Conservation (phyloP, 495 filamentous ascomycete species). For the Aspergillus asperescens region DNA sequence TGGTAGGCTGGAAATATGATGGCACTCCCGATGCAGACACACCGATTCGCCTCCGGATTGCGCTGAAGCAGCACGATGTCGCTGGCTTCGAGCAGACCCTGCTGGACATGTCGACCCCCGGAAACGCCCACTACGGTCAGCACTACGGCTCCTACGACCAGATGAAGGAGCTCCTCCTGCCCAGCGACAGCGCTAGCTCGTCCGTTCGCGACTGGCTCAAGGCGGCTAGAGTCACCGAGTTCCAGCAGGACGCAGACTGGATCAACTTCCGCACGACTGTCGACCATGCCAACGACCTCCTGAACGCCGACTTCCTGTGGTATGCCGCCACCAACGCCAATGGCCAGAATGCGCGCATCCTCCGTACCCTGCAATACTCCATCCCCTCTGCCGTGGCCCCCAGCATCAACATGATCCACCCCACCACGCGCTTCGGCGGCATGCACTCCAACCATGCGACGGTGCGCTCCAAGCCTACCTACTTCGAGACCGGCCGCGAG, state of each 20-base stretch:
- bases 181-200: constrained; percentile 41
- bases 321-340: constrained; percentile 30
- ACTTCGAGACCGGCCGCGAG: constrained; percentile 17
- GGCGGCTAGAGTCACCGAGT: constrained; percentile 40
- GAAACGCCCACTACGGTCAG: constrained; percentile 55
- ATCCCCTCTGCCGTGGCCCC: constrained; percentile 46
- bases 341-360: constrained; percentile 30
- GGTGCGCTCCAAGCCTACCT: constrained; percentile 25
- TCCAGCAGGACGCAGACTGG: constrained; percentile 56
- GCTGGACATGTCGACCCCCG: constrained; percentile 55
- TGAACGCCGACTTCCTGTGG: constrained; percentile 53
- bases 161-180: constrained; percentile 51
- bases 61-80: constrained; percentile 52
- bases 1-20: constrained; percentile 39
- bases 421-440: constrained; percentile 54
- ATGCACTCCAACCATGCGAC: constrained; percentile 35
- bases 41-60: constrained; percentile 40
- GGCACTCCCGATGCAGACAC: constrained; percentile 27
- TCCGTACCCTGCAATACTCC: constrained; percentile 58
- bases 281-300: constrained; percentile 47
- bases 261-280: constrained; percentile 54
- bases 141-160: constrained; percentile 53
- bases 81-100: constrained; percentile 57
- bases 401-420: constrained; percentile 49
- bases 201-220: constrained; percentile 48